Base-by-base conservation (phyloP, 306 rosid species). In the Sicyos edulis region DNA sequence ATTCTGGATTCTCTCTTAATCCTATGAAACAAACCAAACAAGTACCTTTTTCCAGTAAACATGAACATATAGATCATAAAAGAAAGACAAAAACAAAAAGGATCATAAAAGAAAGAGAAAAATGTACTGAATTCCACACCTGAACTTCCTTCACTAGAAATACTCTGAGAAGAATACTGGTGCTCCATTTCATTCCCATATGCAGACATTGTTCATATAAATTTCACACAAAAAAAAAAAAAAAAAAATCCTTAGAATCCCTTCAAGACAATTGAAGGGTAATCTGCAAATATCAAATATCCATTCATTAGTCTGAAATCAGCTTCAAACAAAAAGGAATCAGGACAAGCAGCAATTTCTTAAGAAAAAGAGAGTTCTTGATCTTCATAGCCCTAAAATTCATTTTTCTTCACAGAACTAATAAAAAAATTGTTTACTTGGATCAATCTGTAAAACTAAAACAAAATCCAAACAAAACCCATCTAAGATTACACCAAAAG, bases 151-250 rank as follows among this genome's bases (percentile, higher is more conserved):
- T 26, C 29, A 37, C 77, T 70, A 42, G 90, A 76, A 71, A 79
- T 82, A 80, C 62, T 83, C 73, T 37, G 79, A 19, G 88, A 71
- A 21, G 93, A 86, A 77, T 74, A 73, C 71, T 84, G 86, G 64
- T 76, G 86, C 83, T 89, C 89, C 90, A 89, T 84, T 74, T 76
- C 88, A 78, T 78, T 84, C 72, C 82, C 85, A 81, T 84, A 82
- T 55, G 86, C 83, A 78, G 97, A 89, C 92, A 87, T 89, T 77
- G 77, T 13, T 73, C 47, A 70, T 8, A 69, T n/a, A 75, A 77
- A 71, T 56, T 20, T 54, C 58, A 74, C n/a, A n/a, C n/a, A 40
- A 5, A 50, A 32, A 59, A 24, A 47, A 72, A 44, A 60, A 72
- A 62, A 20, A 37, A 5, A 54, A 32, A 58, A 58, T 52, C 69